These are phyloP conservation scores for Lachancea sp. DNA, from an alignment of 805 yeast species.

Conservation along the genomic window DNA sequence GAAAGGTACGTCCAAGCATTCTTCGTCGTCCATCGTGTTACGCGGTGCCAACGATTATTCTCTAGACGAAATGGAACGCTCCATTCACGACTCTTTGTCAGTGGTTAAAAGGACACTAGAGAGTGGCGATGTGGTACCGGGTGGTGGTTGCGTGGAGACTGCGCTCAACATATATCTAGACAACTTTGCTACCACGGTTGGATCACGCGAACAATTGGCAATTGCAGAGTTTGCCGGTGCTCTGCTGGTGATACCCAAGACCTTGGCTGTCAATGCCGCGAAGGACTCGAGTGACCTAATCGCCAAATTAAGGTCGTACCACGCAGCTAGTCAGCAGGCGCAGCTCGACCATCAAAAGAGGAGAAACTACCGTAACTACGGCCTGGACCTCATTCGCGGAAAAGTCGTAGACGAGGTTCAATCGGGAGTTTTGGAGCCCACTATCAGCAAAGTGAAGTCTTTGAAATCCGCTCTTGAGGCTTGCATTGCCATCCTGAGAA, in stretches of 20 bases:
- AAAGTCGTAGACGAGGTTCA: constrained; percentile 80
- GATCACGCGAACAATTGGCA: constrained; percentile 95
- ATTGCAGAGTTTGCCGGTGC: constrained; percentile 96
- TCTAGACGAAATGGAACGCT: constrained; percentile 97
- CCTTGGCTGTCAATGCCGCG: constrained; percentile 94
- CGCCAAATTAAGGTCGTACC: constrained; percentile 93
- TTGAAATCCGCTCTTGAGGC: constrained; percentile 96
- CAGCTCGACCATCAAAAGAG: constrained; percentile 77
- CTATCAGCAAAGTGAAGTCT: constrained; percentile 85
- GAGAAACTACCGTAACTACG: constrained; percentile 82
- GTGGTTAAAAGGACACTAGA: constrained; percentile 96
- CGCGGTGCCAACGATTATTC: constrained; percentile 96
- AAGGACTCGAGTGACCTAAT: constrained; percentile 93
- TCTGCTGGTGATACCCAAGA: constrained; percentile 86
- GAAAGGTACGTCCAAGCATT: constrained; percentile 85
- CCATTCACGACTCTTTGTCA: constrained; percentile 86
- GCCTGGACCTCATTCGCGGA: constrained; percentile 86
- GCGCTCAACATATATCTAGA: constrained; percentile 92
- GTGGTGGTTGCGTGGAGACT: constrained; percentile 99
- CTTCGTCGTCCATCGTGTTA: constrained; percentile 83
- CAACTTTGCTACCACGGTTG: constrained; percentile 95
- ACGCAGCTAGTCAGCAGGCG: constrained; percentile 88
- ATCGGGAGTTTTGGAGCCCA: constrained; percentile 92
- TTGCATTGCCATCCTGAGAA: constrained; percentile 92
- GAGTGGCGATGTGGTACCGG: constrained; percentile 92